Evolutionary conservation across 2,329 filamentous ascomycete genomes (phyloP).

Genomic region (Aspergillus tamarii): DNA sequence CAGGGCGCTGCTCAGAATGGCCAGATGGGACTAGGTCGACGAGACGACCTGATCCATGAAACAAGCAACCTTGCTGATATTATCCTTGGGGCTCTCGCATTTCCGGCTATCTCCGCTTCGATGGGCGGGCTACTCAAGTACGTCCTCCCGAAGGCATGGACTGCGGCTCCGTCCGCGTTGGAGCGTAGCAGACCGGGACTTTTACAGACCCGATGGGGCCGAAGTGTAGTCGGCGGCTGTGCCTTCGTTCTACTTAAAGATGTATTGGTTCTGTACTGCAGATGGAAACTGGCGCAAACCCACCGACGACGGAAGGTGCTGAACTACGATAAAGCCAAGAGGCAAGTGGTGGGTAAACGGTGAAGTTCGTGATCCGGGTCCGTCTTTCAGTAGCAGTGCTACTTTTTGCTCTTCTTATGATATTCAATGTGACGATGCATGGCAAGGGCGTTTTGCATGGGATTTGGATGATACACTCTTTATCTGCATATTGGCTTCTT

Average conservation of each 20-base stretch:
- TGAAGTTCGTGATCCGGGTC: not conserved
- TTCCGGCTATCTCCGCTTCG: constrained; percentile 77
- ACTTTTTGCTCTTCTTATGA: constrained; percentile 14
- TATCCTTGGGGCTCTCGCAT: constrained; percentile 71
- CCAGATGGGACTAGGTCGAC: constrained; percentile 39
- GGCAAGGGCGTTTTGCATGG: constrained; percentile 24
- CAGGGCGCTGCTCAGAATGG: constrained; percentile 25
- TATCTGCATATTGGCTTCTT: constrained; percentile 7
- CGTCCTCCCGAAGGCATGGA: constrained; percentile 70
- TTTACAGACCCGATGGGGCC: constrained; percentile 82
- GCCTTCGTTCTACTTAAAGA: constrained; percentile 84
- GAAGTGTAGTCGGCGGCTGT: constrained; percentile 85
- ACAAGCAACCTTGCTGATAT: constrained; percentile 61
- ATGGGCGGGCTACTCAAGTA: constrained; percentile 76
- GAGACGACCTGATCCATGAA: constrained; percentile 56
- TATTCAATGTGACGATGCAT: constrained; percentile 25
- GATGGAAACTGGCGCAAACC: constrained; percentile 52
- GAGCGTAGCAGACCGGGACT: constrained; percentile 62
- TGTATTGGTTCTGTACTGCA: constrained; percentile 62
- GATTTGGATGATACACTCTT: constrained; percentile 15
- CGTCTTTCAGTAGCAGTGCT: not conserved
- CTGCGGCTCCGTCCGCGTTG: constrained; percentile 47
- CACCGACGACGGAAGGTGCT: constrained; percentile 51
- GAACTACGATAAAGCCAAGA: constrained; percentile 50
- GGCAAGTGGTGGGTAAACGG: constrained; percentile 32